Evolutionary conservation across 306 rosid species (phyloP).

Genomic region (Comarum palustre): DNA sequence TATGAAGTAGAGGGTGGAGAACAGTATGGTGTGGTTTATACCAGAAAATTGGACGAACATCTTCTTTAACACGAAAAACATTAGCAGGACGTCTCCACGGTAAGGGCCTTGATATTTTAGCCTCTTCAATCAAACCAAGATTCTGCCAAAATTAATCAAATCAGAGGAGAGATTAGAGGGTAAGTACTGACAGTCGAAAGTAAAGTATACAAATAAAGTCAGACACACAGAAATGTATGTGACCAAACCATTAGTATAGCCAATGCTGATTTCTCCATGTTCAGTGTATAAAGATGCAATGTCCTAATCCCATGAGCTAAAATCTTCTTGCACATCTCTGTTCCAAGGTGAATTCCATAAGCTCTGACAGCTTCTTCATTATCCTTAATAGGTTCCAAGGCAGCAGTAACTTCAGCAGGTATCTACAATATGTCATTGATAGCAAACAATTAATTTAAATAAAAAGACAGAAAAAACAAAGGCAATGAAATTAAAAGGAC

Average conservation of each 20-base stretch:
- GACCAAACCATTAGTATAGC: slow-evolving; percentile 62
- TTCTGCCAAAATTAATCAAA: slow-evolving; percentile 48
- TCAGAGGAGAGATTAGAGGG: slow-evolving; percentile 20
- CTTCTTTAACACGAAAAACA: slow-evolving; percentile 76
- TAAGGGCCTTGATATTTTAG: slow-evolving; percentile 66
- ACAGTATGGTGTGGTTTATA: slow-evolving; percentile 23
- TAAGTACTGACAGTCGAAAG: slow-evolving; percentile 19
- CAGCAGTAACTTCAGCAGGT: slow-evolving; percentile 73
- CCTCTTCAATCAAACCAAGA: slow-evolving; percentile 89
- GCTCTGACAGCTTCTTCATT: slow-evolving; percentile 95
- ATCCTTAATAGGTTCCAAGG: slow-evolving; percentile 92
- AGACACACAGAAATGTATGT: slow-evolving; percentile 12
- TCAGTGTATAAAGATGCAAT: slow-evolving; percentile 80
- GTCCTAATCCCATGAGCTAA: slow-evolving; percentile 87
- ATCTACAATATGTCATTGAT: slow-evolving; percentile 44
- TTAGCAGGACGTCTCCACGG: slow-evolving; percentile 94
- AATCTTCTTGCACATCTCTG: slow-evolving; percentile 95
- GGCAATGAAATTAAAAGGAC: not conserved
- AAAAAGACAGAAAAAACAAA: not conserved
- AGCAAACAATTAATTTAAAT: slow-evolving; percentile 22
- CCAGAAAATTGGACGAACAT: slow-evolving; percentile 94
- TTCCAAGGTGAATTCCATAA: slow-evolving; percentile 89
- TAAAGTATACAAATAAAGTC: slow-evolving; percentile 28
- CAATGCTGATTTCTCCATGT: slow-evolving; percentile 92
- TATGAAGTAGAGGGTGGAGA: not conserved